Conservation (phyloP, 2,329 filamentous ascomycete species). For the Fusarium tricinctum region DNA sequence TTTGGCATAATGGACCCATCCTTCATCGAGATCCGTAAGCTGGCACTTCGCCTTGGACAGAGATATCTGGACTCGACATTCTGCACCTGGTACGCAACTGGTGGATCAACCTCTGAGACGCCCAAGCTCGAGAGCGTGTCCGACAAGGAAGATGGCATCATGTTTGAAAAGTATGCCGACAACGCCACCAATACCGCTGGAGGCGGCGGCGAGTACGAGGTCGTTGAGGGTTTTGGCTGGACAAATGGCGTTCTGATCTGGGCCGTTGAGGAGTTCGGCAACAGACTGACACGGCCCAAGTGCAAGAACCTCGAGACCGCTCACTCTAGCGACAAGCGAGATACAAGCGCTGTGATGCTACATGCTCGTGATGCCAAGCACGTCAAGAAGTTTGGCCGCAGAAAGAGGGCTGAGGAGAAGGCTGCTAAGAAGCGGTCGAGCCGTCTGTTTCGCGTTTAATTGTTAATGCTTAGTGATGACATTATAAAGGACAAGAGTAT, state of each 20-base stretch:
- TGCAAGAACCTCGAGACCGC: constrained; percentile 66
- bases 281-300: constrained; percentile 67
- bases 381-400: constrained; percentile 62
- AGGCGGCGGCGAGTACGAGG: constrained; percentile 76
- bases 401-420: constrained; percentile 36
- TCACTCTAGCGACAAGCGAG: constrained; percentile 53
- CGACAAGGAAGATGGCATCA: constrained; percentile 65
- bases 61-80: constrained; percentile 77
- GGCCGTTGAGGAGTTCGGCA: constrained; percentile 73
- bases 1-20: constrained; percentile 67
- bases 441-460: constrained; percentile 24
- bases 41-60: constrained; percentile 72
- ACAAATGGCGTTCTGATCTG: constrained; percentile 78
- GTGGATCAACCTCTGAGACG: constrained; percentile 68
- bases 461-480: not conserved
- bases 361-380: constrained; percentile 61
- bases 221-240: constrained; percentile 80
- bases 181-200: constrained; percentile 72
- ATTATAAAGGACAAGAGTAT: constrained; percentile 11
- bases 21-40: constrained; percentile 66
- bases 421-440: constrained; percentile 33
- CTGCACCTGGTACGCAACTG: constrained; percentile 78
- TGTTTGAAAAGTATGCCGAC: constrained; percentile 79
- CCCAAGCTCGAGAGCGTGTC: constrained; percentile 64
- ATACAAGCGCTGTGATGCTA: constrained; percentile 62